Percentiles rank a stretch among this genome's conserved stretches.
phyloP scores from a whole-genome alignment of 2,329 filamentous ascomycete species.

The Graphilbum fragrans region DNA sequence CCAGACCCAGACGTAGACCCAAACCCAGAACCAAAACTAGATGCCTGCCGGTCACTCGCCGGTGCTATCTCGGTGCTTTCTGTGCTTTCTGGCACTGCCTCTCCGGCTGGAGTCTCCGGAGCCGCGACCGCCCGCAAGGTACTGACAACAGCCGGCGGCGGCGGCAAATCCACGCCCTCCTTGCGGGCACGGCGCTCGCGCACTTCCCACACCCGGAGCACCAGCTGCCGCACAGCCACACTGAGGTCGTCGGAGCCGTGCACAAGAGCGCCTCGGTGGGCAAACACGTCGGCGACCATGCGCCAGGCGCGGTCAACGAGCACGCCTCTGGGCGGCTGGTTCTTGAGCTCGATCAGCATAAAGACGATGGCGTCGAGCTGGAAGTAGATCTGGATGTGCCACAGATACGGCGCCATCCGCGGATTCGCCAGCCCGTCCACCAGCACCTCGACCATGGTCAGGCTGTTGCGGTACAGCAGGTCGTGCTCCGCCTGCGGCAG shows the following conservation, averaged over 20 bases:
- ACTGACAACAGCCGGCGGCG: slow-evolving; percentile 1
- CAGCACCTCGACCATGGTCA: slow-evolving; percentile 12
- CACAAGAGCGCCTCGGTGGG: slow-evolving; percentile 5
- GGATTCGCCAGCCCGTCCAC: slow-evolving; percentile 7
- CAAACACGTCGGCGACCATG: slow-evolving; percentile 10
- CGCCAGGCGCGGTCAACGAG: slow-evolving; percentile 11
- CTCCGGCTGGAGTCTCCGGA: too few relatives aligned
- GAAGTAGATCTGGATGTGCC: slow-evolving; percentile 14
- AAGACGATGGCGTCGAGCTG: slow-evolving; percentile 13
- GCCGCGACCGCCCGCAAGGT: not conserved
- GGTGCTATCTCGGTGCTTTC: too few relatives aligned
- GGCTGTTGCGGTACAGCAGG: slow-evolving; percentile 11
- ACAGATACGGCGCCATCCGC: slow-evolving; percentile 9
- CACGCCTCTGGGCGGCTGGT: slow-evolving; percentile 7
- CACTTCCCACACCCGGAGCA: slow-evolving; percentile 12
- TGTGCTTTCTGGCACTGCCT: too few relatives aligned
- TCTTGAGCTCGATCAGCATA: slow-evolving; percentile 17
- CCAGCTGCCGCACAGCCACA: slow-evolving; percentile 11
- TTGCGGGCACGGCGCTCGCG: slow-evolving; percentile 9
- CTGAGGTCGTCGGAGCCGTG: slow-evolving; percentile 9
- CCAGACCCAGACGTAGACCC: too few relatives aligned
- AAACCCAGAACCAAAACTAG: too few relatives aligned
- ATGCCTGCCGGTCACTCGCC: too few relatives aligned
- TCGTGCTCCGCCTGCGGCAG: slow-evolving; percentile 13
- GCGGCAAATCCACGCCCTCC: slow-evolving; percentile 1